Conservation (phyloP, 208 protist genomes). For the Acanthamoeba lenticulata region DNA sequence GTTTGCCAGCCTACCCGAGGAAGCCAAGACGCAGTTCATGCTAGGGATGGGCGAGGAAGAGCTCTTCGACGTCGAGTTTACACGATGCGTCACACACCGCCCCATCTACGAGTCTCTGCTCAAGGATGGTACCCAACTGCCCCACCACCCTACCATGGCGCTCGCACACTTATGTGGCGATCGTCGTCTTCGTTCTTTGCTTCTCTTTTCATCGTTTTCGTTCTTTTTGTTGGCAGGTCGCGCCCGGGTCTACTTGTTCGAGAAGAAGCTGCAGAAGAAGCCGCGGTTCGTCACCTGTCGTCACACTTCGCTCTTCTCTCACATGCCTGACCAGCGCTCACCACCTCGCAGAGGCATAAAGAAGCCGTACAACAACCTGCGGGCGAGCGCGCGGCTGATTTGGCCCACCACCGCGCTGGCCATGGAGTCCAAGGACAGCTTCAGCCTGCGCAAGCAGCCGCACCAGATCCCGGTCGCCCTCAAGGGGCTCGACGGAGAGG, state of each 20-base stretch:
- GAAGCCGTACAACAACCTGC: too few relatives aligned
- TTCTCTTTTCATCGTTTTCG: background rate
- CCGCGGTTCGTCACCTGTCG: background rate
- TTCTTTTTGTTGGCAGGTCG: background rate
- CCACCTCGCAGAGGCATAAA: background rate
- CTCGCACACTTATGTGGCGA: too few relatives aligned
- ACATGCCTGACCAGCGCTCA: too few relatives aligned
- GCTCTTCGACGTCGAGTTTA: constrained; percentile 45
- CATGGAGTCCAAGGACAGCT: constrained; percentile 12
- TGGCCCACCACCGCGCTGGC: background rate
- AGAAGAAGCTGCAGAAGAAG: background rate
- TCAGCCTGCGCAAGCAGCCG: background rate
- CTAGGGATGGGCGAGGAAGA: constrained; percentile 33
- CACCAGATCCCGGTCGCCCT: background rate
- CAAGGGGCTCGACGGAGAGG: background rate
- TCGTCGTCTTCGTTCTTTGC: background rate
- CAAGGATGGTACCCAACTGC: background rate
- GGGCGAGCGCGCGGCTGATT: background rate
- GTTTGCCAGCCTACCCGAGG: background rate
- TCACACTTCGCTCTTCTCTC: background rate
- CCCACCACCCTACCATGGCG: too few relatives aligned
- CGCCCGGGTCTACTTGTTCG: background rate
- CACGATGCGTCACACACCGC: constrained; percentile 48
- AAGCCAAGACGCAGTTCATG: constrained; percentile 13
- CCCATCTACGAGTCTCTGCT: constrained; percentile 54